Conservation (phyloP, 768 basidiomycete genomes). For the Dioszegia crocea region DNA sequence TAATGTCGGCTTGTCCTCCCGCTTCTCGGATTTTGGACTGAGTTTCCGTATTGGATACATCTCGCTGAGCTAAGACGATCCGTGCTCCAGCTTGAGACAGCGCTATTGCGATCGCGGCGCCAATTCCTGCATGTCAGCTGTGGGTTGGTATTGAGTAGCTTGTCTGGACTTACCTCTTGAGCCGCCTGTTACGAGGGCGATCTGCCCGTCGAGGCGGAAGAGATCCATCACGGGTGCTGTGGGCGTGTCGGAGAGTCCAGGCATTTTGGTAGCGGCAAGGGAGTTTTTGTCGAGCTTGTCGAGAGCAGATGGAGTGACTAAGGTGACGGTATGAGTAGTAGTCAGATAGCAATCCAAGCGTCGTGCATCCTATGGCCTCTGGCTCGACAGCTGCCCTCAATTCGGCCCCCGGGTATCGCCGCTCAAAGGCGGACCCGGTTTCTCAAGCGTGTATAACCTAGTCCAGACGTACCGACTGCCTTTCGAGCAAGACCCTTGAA, state of each 20-base stretch:
- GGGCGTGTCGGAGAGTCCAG: constrained; percentile 40
- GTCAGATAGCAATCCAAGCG: too few species aligned
- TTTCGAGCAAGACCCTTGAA: too few species aligned
- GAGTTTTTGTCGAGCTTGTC: too few species aligned
- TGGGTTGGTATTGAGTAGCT: neutral
- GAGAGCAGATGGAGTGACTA: too few species aligned
- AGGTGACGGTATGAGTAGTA: too few species aligned
- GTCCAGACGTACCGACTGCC: too few species aligned
- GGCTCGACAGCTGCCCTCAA: too few species aligned
- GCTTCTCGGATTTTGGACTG: constrained; percentile 3
- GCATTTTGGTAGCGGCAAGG: neutral
- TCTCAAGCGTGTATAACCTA: too few species aligned
- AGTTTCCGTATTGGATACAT: constrained; percentile 17
- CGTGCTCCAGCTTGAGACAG: constrained; percentile 52
- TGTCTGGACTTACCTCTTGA: constrained; percentile 60
- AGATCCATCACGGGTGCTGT: constrained; percentile 53
- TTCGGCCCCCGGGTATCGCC: too few species aligned
- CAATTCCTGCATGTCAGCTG: constrained; percentile 13
- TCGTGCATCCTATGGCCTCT: too few species aligned
- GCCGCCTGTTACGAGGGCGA: constrained; percentile 74
- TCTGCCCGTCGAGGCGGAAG: constrained; percentile 65
- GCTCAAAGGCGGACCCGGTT: too few species aligned
- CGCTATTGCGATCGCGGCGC: constrained; percentile 29
- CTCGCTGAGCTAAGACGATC: constrained; percentile 20
- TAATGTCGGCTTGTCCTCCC: constrained; percentile 12